Evolutionary conservation across 2,329 filamentous ascomycete genomes (phyloP), one percentile per base, ranked within the genome.

Genomic region (Didymella segeticola): DNA sequence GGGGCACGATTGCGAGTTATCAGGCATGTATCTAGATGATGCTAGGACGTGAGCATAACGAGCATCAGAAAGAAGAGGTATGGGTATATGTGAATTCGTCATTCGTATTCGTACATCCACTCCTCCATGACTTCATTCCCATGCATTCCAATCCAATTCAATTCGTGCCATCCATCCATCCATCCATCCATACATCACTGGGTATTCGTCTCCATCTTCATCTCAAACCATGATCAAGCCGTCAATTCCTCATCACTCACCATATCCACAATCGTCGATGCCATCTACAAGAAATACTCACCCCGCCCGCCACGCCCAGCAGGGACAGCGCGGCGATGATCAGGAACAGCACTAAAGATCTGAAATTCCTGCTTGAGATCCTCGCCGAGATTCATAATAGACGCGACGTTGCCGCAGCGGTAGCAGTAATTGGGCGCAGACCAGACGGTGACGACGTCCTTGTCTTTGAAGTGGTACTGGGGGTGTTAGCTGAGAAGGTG

Each of bases 381-480:
- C 73, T 98, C 95, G 25, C 88, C 90, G 6, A 99, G 81, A 77
- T 99, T 95, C 57, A 99, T 80, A 52, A 99, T 93, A 0, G 95
- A 93, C 1, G 95, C 95, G 10, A 99, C 79, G 45, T 81, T 81
- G 25, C 79, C 79, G 57, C 79, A 81, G 42, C 79, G 73, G 64
- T 82, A 82, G 65, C 82, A 84, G 70, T 85, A 85, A 56, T 85
- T 99, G 3, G 95, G 95, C 5, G 95, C 95, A 11, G 75, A 78
- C 79, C 95, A 99, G 15, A 99, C 95, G 0, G 95, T 99, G 36
- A 98, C 95, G 59, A 99, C 97, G 45, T 96, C 96, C 78, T 95
- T 93, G 74, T 96, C 90, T 47, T 89, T 84, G 77, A 98, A 98
- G 73, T 98, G 93, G 74, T 96, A 98, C 85, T 91, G 51, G 27